Conservation (phyloP, 257 asterid genomes). For the Coffea canephora region DNA sequence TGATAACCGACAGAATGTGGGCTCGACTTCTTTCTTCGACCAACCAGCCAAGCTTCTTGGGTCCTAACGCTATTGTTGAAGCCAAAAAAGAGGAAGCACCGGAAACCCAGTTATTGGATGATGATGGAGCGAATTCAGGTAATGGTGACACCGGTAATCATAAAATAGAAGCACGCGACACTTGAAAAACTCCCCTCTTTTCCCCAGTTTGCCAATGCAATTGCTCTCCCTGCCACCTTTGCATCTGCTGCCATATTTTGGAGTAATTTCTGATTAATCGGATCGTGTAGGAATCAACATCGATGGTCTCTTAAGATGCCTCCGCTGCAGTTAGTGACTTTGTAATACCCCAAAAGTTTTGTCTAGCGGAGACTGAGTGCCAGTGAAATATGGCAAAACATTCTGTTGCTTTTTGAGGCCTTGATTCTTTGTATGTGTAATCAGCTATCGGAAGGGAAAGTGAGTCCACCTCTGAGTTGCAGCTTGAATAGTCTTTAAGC, state of each 20-base stretch:
- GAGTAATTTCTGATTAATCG: conserved; percentile 29
- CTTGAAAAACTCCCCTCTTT: not conserved
- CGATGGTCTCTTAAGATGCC: conserved; percentile 48
- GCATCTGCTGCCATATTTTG: conserved; percentile 15
- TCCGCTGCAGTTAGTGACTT: conserved; percentile 43
- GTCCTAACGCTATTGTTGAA: conserved; percentile 21
- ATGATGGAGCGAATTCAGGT: conserved; percentile 26
- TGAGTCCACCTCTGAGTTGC: not conserved
- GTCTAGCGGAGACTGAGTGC: conserved; percentile 5
- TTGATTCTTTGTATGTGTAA: not conserved
- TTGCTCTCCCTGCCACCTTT: conserved; percentile 21
- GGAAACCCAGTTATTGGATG: conserved; percentile 23
- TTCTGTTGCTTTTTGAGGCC: not conserved
- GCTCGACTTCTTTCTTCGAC: conserved; percentile 56
- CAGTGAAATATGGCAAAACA: not conserved
- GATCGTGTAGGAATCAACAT: conserved; percentile 52
- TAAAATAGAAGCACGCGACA: conserved; percentile 22
- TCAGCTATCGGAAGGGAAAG: not conserved
- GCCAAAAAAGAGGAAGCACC: conserved; percentile 11
- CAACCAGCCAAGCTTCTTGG: conserved; percentile 50
- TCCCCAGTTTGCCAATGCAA: conserved; percentile 9
- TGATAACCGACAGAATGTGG: conserved; percentile 55
- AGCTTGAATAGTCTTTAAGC: not conserved
- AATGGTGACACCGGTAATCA: conserved; percentile 20
- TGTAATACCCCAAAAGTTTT: conserved; percentile 23